Evolutionary conservation across 148 eudicot species (phyloP).

Genomic region (Fallopia convolvulus): DNA sequence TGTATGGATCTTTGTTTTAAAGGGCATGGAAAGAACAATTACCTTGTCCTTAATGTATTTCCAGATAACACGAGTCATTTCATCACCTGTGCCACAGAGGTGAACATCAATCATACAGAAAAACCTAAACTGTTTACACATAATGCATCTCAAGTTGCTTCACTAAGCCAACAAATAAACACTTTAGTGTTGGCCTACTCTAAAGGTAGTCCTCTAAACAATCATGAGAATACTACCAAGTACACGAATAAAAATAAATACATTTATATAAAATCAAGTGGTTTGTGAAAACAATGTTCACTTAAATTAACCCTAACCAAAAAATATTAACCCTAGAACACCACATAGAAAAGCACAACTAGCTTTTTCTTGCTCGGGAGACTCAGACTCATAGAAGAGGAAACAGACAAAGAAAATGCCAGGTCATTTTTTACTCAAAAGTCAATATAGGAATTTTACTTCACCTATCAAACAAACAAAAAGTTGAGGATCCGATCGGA

Average conservation of each 20-base stretch:
- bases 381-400: neutral
- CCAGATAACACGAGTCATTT: conserved; percentile 48
- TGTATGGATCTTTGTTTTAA: neutral
- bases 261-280: neutral
- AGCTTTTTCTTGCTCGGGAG: neutral
- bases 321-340: neutral
- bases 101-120: neutral
- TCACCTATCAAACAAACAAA: neutral
- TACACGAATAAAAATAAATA: neutral
- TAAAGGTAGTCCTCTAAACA: neutral
- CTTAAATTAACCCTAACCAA: neutral
- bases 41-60: conserved; percentile 42
- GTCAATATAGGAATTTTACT: neutral
- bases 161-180: neutral
- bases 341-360: neutral
- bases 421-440: neutral
- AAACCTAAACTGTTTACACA: neutral
- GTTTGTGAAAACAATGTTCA: neutral
- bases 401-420: neutral
- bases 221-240: neutral
- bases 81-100: conserved; percentile 30
- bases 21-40: neutral
- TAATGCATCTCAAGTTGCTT: neutral
- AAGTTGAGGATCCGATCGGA: neutral
- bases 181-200: neutral